Evolutionary conservation across 2,329 filamentous ascomycete genomes (phyloP).

Genomic region (Pestalotiopsis sp.): DNA sequence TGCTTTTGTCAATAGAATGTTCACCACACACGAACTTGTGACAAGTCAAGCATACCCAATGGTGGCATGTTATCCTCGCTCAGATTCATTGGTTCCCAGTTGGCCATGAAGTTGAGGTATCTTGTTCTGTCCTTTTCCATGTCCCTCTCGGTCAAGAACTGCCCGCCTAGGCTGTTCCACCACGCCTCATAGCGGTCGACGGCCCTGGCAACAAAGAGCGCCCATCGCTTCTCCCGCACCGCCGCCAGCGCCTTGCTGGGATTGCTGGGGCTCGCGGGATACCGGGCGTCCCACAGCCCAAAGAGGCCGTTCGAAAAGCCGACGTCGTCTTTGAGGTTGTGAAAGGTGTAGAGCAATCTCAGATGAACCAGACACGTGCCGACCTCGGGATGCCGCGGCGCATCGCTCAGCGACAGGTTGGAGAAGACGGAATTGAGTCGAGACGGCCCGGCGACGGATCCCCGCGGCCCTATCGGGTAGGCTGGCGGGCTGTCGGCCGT

Average conservation of each 20-base stretch:
- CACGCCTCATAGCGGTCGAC: slow-evolving; percentile 8
- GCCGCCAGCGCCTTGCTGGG: background rate
- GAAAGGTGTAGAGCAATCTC: slow-evolving; percentile 2
- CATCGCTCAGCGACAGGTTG: background rate
- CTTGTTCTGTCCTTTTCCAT: slow-evolving; percentile 6
- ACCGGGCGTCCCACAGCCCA: slow-evolving; percentile 2
- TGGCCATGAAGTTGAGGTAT: slow-evolving; percentile 6
- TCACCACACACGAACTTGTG: background rate
- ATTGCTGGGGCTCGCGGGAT: background rate
- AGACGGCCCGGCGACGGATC: background rate
- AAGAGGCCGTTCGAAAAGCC: background rate
- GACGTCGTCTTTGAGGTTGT: slow-evolving; percentile 1
- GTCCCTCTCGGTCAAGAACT: slow-evolving; percentile 5
- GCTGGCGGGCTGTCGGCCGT: slow-evolving; percentile 1
- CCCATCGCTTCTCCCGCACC: slow-evolving; percentile 5
- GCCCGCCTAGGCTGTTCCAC: slow-evolving; percentile 5
- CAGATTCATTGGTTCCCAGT: slow-evolving; percentile 5
- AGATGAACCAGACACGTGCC: slow-evolving; percentile 1
- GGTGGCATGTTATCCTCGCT: slow-evolving; percentile 4
- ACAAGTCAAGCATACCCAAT: background rate
- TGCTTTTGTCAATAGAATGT: background rate
- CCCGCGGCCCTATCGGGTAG: background rate
- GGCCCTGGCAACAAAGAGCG: background rate
- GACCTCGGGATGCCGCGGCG: background rate
- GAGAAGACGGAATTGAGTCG: slow-evolving; percentile 3